A percentile compares a stretch with the other conserved stretches of the same genome.
phyloP scores from a whole-genome alignment of 768 basidiomycete genomes.

The Termitomyces sp. region DNA sequence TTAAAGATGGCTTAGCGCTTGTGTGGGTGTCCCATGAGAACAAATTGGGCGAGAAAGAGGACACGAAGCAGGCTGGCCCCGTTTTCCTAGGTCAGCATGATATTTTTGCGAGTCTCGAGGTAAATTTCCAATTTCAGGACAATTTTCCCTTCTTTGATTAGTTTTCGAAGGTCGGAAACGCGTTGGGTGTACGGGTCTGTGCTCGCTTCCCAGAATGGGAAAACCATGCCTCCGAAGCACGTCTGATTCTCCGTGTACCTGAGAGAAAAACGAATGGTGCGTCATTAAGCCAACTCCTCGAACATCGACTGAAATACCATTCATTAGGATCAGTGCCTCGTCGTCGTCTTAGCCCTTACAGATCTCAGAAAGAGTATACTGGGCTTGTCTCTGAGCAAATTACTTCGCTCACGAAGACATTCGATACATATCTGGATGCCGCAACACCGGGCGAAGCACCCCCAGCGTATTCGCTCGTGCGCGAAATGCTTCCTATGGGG shows the following conservation, averaged over 20 bases:
- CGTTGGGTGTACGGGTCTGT: slow-evolving; percentile 24
- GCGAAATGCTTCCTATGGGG: slow-evolving; percentile 18
- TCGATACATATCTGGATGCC: slow-evolving; percentile 16
- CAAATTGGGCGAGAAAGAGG: slow-evolving; percentile 7
- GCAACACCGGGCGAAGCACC: slow-evolving; percentile 13
- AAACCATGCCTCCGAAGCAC: slow-evolving; percentile 20
- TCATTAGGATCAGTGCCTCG: neutral
- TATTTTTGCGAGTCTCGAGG: slow-evolving; percentile 8
- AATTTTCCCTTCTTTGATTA: neutral
- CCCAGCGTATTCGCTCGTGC: slow-evolving; percentile 19
- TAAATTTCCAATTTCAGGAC: neutral
- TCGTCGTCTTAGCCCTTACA: neutral
- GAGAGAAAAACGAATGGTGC: slow-evolving; percentile 15
- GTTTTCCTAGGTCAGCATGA: slow-evolving; percentile 1
- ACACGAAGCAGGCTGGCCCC: slow-evolving; percentile 12
- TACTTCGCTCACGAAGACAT: slow-evolving; percentile 12
- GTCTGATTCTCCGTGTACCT: slow-evolving; percentile 21
- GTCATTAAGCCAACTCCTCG: neutral
- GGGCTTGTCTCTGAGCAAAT: slow-evolving; percentile 8
- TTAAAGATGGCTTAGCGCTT: slow-evolving; percentile 19
- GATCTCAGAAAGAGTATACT: slow-evolving; percentile 7
- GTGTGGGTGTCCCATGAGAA: slow-evolving; percentile 25
- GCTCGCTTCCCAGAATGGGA: slow-evolving; percentile 25
- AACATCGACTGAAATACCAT: neutral
- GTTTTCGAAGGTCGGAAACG: slow-evolving; percentile 21